These are phyloP conservation scores for Colletotrichum incanum DNA, from an alignment of 2,329 filamentous ascomycete species.

Conservation along the genomic window DNA sequence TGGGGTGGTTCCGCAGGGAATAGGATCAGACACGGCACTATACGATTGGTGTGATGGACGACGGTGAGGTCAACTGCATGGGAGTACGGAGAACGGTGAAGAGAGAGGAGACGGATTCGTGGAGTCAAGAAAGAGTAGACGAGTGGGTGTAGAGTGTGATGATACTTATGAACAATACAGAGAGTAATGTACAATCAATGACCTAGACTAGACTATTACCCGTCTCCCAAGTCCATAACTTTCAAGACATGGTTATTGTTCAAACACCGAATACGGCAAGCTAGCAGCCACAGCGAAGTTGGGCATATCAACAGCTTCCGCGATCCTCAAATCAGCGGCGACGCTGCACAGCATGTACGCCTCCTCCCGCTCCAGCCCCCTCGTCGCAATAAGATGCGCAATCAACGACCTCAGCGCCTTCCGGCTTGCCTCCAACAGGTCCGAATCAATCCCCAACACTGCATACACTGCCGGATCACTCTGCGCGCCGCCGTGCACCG, in stretches of 20 bases:
- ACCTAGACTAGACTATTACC: neutral
- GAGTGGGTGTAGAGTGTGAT: neutral
- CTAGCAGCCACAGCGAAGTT: slow-evolving; percentile 67
- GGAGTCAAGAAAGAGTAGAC: neutral
- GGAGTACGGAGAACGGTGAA: neutral
- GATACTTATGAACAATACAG: neutral
- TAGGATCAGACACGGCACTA: neutral
- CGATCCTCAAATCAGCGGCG: slow-evolving; percentile 65
- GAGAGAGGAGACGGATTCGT: slow-evolving; percentile 16
- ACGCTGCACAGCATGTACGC: slow-evolving; percentile 69
- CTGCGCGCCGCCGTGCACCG: slow-evolving; percentile 45
- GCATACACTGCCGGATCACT: slow-evolving; percentile 55
- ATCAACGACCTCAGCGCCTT: slow-evolving; percentile 65
- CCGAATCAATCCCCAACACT: slow-evolving; percentile 62
- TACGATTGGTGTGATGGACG: slow-evolving; percentile 20
- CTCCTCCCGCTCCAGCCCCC: slow-evolving; percentile 61
- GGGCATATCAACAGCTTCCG: slow-evolving; percentile 69
- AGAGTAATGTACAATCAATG: neutral
- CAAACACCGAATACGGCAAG: slow-evolving; percentile 65
- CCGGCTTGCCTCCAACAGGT: slow-evolving; percentile 63
- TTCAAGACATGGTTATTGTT: neutral
- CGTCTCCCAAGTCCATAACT: neutral
- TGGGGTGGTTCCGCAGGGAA: slow-evolving; percentile 30
- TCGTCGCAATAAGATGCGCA: slow-evolving; percentile 63
- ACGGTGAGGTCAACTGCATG: slow-evolving; percentile 7